Percentiles rank a stretch among this genome's conserved stretches.
Conservation (phyloP, 2,329 filamentous ascomycete species). For the Fusarium zealandicum region DNA sequence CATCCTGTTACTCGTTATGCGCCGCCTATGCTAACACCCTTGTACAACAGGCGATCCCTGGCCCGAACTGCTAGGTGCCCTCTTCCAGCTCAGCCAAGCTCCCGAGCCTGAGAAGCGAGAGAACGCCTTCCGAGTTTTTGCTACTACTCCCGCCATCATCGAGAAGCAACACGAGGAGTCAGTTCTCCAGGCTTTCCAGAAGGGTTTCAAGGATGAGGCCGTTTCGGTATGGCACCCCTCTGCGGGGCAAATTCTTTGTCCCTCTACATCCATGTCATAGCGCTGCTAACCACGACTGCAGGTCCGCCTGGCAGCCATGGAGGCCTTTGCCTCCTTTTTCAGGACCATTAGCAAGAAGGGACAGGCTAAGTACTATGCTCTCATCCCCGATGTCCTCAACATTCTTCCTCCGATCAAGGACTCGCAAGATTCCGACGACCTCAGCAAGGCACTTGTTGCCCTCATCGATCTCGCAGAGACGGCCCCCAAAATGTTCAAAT, state of each 20-base stretch:
- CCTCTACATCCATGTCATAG: constrained; percentile 4
- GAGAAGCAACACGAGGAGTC: constrained; percentile 93
- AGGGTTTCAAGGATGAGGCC: constrained; percentile 89
- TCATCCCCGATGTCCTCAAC: constrained; percentile 92
- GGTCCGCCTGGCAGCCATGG: constrained; percentile 93
- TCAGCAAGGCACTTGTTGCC: constrained; percentile 87
- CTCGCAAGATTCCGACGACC: constrained; percentile 84
- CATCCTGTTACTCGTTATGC: neutral
- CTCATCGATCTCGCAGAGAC: constrained; percentile 94
- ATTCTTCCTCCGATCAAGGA: constrained; percentile 95
- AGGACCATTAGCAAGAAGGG: constrained; percentile 86
- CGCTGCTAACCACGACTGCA: constrained; percentile 46
- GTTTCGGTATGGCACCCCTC: constrained; percentile 66
- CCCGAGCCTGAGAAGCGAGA: constrained; percentile 84
- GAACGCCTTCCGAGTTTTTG: constrained; percentile 93
- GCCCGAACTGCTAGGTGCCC: constrained; percentile 84
- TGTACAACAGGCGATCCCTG: constrained; percentile 73
- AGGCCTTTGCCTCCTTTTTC: constrained; percentile 97
- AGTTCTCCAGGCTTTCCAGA: constrained; percentile 87
- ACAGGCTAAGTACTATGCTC: constrained; percentile 84
- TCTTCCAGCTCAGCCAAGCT: constrained; percentile 92
- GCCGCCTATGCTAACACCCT: constrained; percentile 26
- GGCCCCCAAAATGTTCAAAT: constrained; percentile 97
- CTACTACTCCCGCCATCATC: constrained; percentile 93
- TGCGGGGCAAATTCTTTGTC: constrained; percentile 11